Evolutionary conservation across 2,329 filamentous ascomycete species (phyloP).

Genomic region (Talaromyces sp.): DNA sequence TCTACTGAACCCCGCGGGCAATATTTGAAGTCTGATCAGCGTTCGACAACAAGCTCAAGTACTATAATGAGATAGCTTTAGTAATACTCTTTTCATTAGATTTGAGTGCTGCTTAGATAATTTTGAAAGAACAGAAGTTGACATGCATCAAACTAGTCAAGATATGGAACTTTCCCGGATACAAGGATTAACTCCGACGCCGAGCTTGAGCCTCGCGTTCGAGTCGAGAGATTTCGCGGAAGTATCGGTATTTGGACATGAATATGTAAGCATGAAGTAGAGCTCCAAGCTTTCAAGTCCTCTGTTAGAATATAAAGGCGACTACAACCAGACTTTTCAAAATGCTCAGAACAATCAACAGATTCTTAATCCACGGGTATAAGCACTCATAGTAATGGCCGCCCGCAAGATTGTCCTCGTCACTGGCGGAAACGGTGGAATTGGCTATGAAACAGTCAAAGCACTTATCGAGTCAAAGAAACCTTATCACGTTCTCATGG

Average conservation of each 20-base stretch:
- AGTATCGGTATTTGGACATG: constrained; percentile 11
- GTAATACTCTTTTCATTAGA: too few species aligned
- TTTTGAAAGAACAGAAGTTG: too few species aligned
- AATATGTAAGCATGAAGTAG: neutral
- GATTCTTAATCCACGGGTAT: too few species aligned
- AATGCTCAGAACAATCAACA: neutral
- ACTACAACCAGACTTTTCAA: too few species aligned
- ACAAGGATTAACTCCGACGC: constrained; percentile 3
- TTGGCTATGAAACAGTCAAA: constrained; percentile 20
- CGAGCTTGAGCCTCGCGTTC: neutral
- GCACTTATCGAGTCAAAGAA: constrained; percentile 9
- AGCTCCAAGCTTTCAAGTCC: neutral
- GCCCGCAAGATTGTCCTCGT: constrained; percentile 7
- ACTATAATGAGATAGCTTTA: too few species aligned
- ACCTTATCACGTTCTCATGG: constrained; percentile 11
- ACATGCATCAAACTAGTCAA: too few species aligned
- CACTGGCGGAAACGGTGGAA: constrained; percentile 17
- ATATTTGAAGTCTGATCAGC: too few species aligned
- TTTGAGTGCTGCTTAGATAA: too few species aligned
- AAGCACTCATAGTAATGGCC: too few species aligned
- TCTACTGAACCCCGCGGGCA: too few species aligned
- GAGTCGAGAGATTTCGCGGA: neutral
- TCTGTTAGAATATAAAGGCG: too few species aligned
- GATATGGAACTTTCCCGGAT: neutral
- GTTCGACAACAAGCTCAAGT: too few species aligned